Evolutionary conservation across 441 rosid species (phyloP), one percentile per base, ranked within the genome.

Genomic region (Gossypium gossypioides): DNA sequence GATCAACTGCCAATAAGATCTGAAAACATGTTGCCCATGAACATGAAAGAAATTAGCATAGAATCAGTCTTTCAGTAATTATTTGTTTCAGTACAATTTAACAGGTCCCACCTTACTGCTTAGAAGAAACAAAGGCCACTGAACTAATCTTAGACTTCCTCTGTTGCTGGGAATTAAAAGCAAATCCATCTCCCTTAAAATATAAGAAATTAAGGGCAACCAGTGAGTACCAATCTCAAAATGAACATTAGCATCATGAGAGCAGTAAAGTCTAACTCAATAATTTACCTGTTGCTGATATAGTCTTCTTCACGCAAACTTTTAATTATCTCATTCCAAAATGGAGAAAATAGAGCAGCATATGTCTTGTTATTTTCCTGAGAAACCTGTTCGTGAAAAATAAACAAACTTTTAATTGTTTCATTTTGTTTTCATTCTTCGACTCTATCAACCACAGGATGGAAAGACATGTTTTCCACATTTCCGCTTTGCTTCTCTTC

Each of bases 91-190:
- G 13, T 4, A 51, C 52, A 79, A 69, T 72, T 67, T 59, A 81
- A 78, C 57, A 73, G 71, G 68, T 37, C 57, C 46, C 61, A 96
- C 99, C 98, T 96, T 96, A 80, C 98, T 96, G 81, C 99, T 93
- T 60, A 96, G 86, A 77, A 96, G 97, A 87, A 96, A 96, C 87
- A 96, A 83, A 71, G 99, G 99, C 99, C 99, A 96, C 73, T 96
- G 99, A 61, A 93, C 98, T 78, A 96, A 86, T 84, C 85, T 79
- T 75, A 96, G 87, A 78, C 93, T 93, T 74, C 99, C 99, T 29
- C 80, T 88, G 84, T 96, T 96, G 89, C 97, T 89, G 68, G 99
- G 99, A 80, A 90, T 80, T 56, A 82, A 89, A 79, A 93, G 99
- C 76, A 96, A 88, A 84, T 91, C 99, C 98, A 87, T 90, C 85